These are phyloP conservation scores for Fistulifera pelliculosa DNA, from an alignment of 108 stramenopile genomes.

Conservation along the genomic window DNA sequence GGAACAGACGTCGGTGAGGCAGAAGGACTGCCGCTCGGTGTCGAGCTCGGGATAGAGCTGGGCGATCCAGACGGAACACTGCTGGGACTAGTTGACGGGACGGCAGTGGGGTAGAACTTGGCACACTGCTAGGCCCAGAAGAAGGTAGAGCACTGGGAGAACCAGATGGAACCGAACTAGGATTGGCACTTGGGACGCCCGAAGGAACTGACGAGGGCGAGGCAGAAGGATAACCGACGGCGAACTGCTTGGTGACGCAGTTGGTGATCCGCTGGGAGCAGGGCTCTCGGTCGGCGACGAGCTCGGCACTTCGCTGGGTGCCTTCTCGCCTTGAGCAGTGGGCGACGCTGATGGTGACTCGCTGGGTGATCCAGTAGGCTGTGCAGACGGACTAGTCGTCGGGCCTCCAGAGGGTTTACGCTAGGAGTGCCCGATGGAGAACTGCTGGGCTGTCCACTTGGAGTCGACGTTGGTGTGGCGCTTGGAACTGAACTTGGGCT, in stretches of 20 bases:
- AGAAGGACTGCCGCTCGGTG: neutral
- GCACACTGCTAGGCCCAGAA: neutral
- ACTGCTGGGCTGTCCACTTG: constrained; percentile 3
- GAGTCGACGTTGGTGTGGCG: neutral
- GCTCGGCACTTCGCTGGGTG: constrained; percentile 1
- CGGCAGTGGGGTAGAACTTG: neutral
- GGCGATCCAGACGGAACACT: neutral
- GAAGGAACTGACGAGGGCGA: neutral
- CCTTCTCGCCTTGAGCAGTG: neutral
- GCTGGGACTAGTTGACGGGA: neutral
- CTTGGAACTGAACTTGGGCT: neutral
- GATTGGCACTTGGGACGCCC: constrained; percentile 1
- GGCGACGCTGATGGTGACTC: neutral
- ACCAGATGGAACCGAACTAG: neutral
- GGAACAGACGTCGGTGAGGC: neutral
- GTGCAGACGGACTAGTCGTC: neutral
- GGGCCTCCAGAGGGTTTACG: neutral
- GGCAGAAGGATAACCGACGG: neutral
- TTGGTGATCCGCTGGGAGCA: constrained; percentile 5
- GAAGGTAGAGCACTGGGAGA: neutral
- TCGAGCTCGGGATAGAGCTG: neutral
- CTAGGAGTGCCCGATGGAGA: constrained; percentile 1
- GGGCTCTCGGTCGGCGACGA: neutral
- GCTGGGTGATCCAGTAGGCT: constrained; percentile 3
- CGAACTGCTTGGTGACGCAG: neutral